Percentiles rank a stretch among this genome's conserved stretches.
Evolutionary conservation across 2,329 filamentous ascomycete species (phyloP).

Genomic region (Fusarium sp.): DNA sequence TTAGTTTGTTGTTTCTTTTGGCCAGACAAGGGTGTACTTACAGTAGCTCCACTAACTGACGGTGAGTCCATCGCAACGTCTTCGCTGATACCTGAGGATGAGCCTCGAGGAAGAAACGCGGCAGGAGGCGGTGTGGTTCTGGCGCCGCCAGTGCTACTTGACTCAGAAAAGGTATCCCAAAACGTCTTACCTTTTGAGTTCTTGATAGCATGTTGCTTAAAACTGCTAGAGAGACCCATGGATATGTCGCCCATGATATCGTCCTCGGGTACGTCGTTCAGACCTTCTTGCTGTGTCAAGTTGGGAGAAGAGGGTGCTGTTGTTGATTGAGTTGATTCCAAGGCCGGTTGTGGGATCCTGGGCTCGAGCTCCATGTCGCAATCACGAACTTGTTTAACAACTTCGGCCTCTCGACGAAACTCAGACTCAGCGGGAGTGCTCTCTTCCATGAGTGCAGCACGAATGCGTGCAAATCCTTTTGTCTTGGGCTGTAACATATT

Average conservation of each 20-base stretch:
- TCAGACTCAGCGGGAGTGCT: constrained; percentile 87
- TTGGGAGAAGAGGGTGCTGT: constrained; percentile 76
- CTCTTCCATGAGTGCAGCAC: constrained; percentile 89
- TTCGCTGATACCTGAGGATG: constrained; percentile 71
- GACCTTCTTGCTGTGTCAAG: constrained; percentile 68
- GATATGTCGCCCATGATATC: constrained; percentile 68
- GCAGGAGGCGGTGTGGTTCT: constrained; percentile 73
- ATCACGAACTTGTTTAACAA: constrained; percentile 93
- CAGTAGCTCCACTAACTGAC: constrained; percentile 51
- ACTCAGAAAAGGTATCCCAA: constrained; percentile 83
- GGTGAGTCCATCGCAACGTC: constrained; percentile 80
- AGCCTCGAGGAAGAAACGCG: constrained; percentile 66
- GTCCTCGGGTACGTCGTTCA: constrained; percentile 78
- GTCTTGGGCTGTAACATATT: constrained; percentile 79
- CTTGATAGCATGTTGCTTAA: constrained; percentile 77
- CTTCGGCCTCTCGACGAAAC: constrained; percentile 89
- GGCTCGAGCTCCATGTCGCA: constrained; percentile 75
- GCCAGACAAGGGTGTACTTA: constrained; percentile 30
- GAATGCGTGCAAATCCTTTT: constrained; percentile 92
- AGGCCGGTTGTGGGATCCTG: constrained; percentile 49
- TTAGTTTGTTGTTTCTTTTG: constrained; percentile 27
- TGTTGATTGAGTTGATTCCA: constrained; percentile 58
- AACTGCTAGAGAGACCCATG: constrained; percentile 67
- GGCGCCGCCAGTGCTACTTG: constrained; percentile 61
- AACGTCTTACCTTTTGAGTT: constrained; percentile 75